phyloP scores from a whole-genome alignment of 2,329 filamentous ascomycete genomes.

The Geosmithia morbida region DNA sequence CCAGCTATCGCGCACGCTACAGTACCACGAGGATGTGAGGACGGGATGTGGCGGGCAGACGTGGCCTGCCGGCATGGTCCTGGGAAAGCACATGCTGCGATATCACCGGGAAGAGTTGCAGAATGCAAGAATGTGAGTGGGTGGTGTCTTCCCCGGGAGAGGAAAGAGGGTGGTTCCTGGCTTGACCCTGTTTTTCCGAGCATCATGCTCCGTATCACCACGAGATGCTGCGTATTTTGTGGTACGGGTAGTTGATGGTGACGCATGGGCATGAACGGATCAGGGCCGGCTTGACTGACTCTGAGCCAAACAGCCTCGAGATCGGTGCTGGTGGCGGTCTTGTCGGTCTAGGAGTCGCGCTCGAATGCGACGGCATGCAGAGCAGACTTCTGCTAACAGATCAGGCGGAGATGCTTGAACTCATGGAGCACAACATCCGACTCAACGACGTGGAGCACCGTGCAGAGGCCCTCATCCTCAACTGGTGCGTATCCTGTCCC shows the following conservation, averaged over 20 bases:
- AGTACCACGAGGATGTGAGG: constrained; percentile 71
- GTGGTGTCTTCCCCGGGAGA: no score
- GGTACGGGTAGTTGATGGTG: no score
- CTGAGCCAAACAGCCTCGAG: constrained; percentile 49
- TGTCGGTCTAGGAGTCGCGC: constrained; percentile 53
- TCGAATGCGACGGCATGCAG: constrained; percentile 35
- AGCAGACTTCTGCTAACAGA: constrained; percentile 69
- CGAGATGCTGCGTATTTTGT: no score
- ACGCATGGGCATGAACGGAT: background rate
- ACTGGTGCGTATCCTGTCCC: constrained; percentile 50
- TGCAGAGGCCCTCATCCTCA: constrained; percentile 56
- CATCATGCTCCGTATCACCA: no score
- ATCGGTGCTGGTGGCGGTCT: constrained; percentile 85
- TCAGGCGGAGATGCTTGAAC: constrained; percentile 66
- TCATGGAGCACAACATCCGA: constrained; percentile 80
- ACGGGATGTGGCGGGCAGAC: constrained; percentile 86
- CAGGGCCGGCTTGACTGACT: background rate
- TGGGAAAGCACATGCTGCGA: constrained; percentile 74
- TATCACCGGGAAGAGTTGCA: constrained; percentile 50
- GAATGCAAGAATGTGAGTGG: constrained; percentile 57
- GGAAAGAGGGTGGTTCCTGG: no score
- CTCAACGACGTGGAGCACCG: constrained; percentile 56
- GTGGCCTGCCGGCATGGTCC: constrained; percentile 86
- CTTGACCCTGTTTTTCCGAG: no score
- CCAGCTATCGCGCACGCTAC: constrained; percentile 53